phyloP scores from a whole-genome alignment of 768 basidiomycete species.

The Serendipita indica region DNA sequence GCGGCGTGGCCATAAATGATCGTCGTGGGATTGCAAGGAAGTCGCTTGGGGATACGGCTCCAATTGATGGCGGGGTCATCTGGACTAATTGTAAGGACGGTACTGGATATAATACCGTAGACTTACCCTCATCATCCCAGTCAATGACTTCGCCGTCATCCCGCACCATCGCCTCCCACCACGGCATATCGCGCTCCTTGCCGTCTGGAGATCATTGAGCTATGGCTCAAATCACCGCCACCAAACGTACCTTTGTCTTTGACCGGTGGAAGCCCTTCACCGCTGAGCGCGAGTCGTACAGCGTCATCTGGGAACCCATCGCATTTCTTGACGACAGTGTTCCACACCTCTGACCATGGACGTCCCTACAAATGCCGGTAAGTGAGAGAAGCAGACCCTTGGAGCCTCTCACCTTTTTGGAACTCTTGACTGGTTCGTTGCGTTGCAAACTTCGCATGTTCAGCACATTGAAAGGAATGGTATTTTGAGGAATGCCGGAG shows the following conservation, averaged over 20 bases:
- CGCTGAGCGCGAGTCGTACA: conserved; percentile 13
- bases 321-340: conserved; percentile 44
- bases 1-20: conserved; percentile 87
- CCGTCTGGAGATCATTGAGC: neutral
- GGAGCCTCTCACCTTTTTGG: conserved; percentile 21
- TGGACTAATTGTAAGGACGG: neutral
- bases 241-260: conserved; percentile 15
- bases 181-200: conserved; percentile 12
- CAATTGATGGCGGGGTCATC: neutral
- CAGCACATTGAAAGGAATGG: conserved; percentile 55
- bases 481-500: conserved; percentile 56
- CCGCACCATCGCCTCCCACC: conserved; percentile 6
- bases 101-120: conserved; percentile 10
- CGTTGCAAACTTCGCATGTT: conserved; percentile 48
- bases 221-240: conserved; percentile 10
- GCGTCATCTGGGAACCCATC: conserved; percentile 28
- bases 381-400: too few relatives aligned
- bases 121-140: conserved; percentile 8
- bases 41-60: conserved; percentile 15
- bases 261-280: conserved; percentile 15
- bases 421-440: conserved; percentile 15
- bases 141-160: neutral
- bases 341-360: conserved; percentile 70
- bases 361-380: conserved; percentile 40
- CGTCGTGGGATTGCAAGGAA: conserved; percentile 56